Base-by-base conservation (phyloP, 1,284 basidiomycete genomes). In the Papiliotrema fonsecae region DNA sequence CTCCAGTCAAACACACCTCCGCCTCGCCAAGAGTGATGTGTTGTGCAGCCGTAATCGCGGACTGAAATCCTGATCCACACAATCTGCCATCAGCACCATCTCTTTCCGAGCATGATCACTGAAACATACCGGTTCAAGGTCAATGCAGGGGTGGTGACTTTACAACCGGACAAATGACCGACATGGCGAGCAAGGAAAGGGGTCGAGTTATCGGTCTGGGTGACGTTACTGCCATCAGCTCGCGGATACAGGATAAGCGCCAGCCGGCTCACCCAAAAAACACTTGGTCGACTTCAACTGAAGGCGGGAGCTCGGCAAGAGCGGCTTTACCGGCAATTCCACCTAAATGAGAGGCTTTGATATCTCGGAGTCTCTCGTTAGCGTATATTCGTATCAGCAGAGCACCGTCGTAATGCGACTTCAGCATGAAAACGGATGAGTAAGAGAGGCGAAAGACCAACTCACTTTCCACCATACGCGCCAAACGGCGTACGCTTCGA, bases 171-270 rank as follows among this genome's bases (percentile, higher is more conserved):
- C 19, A 77, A 70, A 59, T 79, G 77, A 1, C 78, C 78, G 22
- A 80, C 78, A 57, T 80, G 79, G 25, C 79, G 65, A 3, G 79
- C 74, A n/a, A 79, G 68, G 62, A 79, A 80, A 1, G 78, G 75
- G 0, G 75, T 76, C 6, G 77, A 76, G 55, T 75, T 76, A 54
- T 77, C 76, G 0, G 72, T 67, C 47, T 76, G 72, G 19, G 70
- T 61, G 6, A 77, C 76, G 45, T 70, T 68, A 13, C 74, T 77
- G 4, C 22, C 9, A 26, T 37, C 31, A 45, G 34, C 31, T 28
- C 19, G 28, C 41, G 28, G 4, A n/a, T 21, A n/a, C 16, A 25
- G 6, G 19, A n/a, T n/a, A n/a, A 9, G 6, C 26, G 21, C 11
- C 44, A 38, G 24, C 21, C 5, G 6, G 16, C 74, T 60, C 45